Base-by-base conservation (phyloP, 108 stramenopile species). In the Seminavis robusta region DNA sequence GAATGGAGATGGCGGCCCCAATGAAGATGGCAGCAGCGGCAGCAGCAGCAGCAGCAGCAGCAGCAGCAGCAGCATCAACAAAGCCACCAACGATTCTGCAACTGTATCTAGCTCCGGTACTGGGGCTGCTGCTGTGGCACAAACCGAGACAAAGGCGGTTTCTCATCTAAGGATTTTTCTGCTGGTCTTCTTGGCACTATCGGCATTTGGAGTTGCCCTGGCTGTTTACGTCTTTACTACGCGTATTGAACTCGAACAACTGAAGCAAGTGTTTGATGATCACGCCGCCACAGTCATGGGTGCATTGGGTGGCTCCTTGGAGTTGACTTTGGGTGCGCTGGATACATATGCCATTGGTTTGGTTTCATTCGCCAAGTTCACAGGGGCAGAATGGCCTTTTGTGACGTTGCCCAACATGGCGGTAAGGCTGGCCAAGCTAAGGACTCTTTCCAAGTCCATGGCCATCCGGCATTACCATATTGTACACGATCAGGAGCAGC, bases 361-460 rank as follows among this genome's bases (percentile, higher is more conserved):
- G 25, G 29, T 46, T 16, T 67, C 52, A 0, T 37, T 58, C 8
- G 57, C 44, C 5, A 20, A 33, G 33, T 3, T 5, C 3, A 40
- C 42, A 29, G 33, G 33, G 44, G 20, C 24, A 32, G 46, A 42
- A 4, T 79, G 73, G 73, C 78, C 78, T 13, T 67, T 71, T 48
- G 73, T 61, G 34, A 75, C 74, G 28, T 52, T 77, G 32, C 74
- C 75, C 0, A 43, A 77, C 37, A 71, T 71, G 41, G 46, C 55
- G 31, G 57, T 58, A 19, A 50, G 52, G 51, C 57, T 69, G 4
- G 45, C 49, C 1, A 71, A 57, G 37, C 26, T 61, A 20, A 41
- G 67, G 1, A 29, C 28, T 11, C 13, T 73, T 11, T 39, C 72
- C 17, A 36, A 61, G 15, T 47, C 74, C 2, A 13, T 66, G 26